These are phyloP conservation scores for Xerophyta viscosa DNA, from an alignment of 106 monocot species.

Conservation along the genomic window DNA sequence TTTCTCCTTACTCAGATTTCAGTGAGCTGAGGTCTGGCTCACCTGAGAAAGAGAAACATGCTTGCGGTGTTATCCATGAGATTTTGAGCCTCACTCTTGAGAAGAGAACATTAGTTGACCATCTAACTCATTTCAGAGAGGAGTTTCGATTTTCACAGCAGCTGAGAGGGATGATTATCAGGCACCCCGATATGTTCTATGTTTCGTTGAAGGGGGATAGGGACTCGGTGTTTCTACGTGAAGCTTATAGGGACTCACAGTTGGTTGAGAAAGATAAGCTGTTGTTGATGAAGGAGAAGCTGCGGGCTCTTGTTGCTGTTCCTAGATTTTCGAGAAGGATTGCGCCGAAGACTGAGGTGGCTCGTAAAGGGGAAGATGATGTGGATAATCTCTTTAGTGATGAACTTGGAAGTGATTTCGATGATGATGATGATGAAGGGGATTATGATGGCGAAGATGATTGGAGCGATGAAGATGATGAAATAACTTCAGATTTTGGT, in stretches of 20 bases:
- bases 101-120: conserved; percentile 88
- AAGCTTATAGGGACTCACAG: conserved; percentile 82
- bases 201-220: conserved; percentile 94
- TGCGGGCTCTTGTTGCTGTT: conserved; percentile 72
- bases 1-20: conserved; percentile 90
- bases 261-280: conserved; percentile 79
- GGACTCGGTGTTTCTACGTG: conserved; percentile 93
- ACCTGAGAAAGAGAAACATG: conserved; percentile 82
- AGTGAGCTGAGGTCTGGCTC: conserved; percentile 54
- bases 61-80: conserved; percentile 84
- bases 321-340: conserved; percentile 42
- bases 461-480: conserved; percentile 68
- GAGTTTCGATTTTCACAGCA: conserved; percentile 92
- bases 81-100: conserved; percentile 83
- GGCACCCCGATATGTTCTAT: conserved; percentile 97
- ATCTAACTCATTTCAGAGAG: conserved; percentile 94
- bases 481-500: conserved; percentile 51
- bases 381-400: conserved; percentile 30
- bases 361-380: conserved; percentile 29
- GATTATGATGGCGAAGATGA: conserved; percentile 42
- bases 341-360: conserved; percentile 6
- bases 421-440: conserved; percentile 28
- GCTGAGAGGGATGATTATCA: conserved; percentile 82
- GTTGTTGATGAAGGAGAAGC: conserved; percentile 79
- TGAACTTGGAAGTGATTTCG: conserved; percentile 24